phyloP scores from a whole-genome alignment of 1,284 basidiomycete genomes.

The Tilletia horrida region DNA sequence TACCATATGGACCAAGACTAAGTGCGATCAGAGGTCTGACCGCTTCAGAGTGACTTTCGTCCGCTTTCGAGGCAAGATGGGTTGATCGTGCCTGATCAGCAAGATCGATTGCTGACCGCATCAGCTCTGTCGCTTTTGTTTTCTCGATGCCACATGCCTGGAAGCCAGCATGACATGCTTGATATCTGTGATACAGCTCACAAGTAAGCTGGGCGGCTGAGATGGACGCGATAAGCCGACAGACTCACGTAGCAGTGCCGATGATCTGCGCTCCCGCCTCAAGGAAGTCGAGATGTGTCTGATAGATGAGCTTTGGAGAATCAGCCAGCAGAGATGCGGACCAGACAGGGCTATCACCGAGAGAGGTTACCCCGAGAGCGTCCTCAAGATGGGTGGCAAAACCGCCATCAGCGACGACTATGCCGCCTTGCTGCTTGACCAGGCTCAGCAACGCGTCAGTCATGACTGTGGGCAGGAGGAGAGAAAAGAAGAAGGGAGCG shows the following conservation, averaged over 20 bases:
- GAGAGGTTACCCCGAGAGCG: constrained; percentile 34
- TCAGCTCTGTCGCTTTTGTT: constrained; percentile 31
- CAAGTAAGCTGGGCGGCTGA: too few species aligned
- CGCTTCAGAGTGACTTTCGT: neutral
- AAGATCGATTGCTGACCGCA: constrained; percentile 36
- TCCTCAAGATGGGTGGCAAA: constrained; percentile 45
- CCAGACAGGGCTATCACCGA: constrained; percentile 41
- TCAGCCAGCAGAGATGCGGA: constrained; percentile 40
- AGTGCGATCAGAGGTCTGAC: constrained; percentile 32
- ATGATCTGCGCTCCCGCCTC: constrained; percentile 43
- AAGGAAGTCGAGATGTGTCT: constrained; percentile 42
- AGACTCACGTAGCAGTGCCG: constrained; percentile 35
- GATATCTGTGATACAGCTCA: constrained; percentile 26
- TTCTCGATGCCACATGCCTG: constrained; percentile 29
- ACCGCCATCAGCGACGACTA: constrained; percentile 1
- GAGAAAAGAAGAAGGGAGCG: too few species aligned
- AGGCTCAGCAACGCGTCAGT: neutral
- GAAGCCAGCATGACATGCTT: constrained; percentile 40
- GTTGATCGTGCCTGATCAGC: constrained; percentile 32
- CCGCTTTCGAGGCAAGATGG: constrained; percentile 18
- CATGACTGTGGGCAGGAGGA: too few species aligned
- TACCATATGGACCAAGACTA: constrained; percentile 42
- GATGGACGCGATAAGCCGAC: too few species aligned
- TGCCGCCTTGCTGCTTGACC: neutral
- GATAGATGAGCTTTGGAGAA: constrained; percentile 31